These are phyloP conservation scores for Diplocarpon rosae DNA, from an alignment of 2,329 filamentous ascomycete genomes.

Conservation along the genomic window DNA sequence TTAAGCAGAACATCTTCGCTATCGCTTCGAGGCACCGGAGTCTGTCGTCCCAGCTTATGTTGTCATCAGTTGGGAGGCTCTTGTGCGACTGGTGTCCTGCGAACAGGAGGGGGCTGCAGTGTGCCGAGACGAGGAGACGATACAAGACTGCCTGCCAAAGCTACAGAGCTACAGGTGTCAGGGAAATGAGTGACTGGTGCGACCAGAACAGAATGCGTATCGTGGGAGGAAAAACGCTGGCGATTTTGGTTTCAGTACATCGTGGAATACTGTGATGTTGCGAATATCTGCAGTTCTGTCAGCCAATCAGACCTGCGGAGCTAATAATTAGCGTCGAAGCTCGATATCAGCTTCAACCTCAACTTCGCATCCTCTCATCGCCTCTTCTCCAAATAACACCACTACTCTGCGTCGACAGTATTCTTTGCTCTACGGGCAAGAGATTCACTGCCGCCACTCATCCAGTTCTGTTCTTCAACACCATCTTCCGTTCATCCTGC, in stretches of 20 bases:
- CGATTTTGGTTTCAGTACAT: too few relatives aligned
- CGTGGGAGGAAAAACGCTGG: too few relatives aligned
- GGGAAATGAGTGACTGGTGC: too few relatives aligned
- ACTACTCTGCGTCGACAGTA: slow-evolving; percentile 3
- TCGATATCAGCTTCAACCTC: background rate
- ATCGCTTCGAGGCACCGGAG: background rate
- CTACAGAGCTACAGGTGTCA: too few relatives aligned
- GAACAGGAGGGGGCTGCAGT: background rate
- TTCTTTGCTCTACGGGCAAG: slow-evolving; percentile 8
- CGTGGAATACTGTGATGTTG: too few relatives aligned
- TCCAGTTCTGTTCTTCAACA: slow-evolving; percentile 4
- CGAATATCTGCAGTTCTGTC: background rate
- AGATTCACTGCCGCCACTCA: slow-evolving; percentile 1
- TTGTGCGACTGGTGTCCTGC: background rate
- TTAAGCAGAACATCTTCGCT: slow-evolving; percentile 47
- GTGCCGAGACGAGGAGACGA: too few relatives aligned
- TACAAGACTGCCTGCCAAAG: too few relatives aligned
- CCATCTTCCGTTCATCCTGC: slow-evolving; percentile 3
- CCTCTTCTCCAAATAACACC: background rate
- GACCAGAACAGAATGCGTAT: too few relatives aligned
- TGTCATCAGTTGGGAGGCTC: background rate
- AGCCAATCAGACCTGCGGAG: slow-evolving; percentile 2
- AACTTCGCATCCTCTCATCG: slow-evolving; percentile 3
- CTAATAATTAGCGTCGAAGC: slow-evolving; percentile 3
- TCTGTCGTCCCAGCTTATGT: slow-evolving; percentile 2